Evolutionary conservation across 345 rosid species (phyloP).

Genomic region (Corymbia maculata): DNA sequence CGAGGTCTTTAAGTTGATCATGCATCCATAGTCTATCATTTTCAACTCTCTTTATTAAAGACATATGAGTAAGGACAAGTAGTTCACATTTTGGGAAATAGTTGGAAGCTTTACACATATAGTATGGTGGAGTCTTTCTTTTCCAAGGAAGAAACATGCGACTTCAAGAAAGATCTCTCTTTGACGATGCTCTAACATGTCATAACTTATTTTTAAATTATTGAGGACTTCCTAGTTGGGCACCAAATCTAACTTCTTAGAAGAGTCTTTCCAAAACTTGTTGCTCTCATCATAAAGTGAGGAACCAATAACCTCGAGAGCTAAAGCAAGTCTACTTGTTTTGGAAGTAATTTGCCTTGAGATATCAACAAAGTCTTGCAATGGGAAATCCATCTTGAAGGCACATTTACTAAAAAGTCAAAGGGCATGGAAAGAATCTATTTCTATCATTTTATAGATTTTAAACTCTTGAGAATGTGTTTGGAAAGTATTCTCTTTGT

Average conservation of each 20-base stretch:
- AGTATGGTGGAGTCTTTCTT: fast-evolving
- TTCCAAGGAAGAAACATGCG: background rate
- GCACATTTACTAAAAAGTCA: background rate
- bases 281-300: background rate
- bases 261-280: background rate
- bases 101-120: background rate
- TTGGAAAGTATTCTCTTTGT: background rate
- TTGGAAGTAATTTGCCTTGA: background rate
- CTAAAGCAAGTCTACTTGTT: background rate
- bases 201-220: background rate
- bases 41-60: background rate
- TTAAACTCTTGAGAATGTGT: background rate
- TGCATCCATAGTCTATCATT: background rate
- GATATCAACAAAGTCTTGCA: background rate
- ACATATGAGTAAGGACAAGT: background rate
- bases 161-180: background rate
- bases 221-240: background rate
- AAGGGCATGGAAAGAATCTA: background rate
- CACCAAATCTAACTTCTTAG: background rate
- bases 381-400: background rate
- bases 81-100: background rate
- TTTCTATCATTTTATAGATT: background rate
- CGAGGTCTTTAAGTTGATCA: background rate
- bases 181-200: background rate
- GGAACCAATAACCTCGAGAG: background rate